phyloP scores from a whole-genome alignment of 1,284 basidiomycete genomes.

The Laetiporus sulphureus region DNA sequence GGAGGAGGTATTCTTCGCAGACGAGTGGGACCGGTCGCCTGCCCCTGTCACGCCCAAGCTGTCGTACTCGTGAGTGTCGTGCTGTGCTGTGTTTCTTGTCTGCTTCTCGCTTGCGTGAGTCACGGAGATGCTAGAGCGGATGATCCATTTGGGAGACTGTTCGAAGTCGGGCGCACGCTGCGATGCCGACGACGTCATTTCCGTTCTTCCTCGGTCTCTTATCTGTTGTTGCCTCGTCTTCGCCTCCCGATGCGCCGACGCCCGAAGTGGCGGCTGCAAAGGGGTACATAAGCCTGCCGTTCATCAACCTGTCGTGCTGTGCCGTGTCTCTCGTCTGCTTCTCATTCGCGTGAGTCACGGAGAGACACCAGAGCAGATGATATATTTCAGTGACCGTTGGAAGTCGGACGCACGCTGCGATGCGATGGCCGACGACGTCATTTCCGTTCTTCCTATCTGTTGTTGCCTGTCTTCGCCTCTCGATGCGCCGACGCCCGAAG shows the following conservation, averaged over 20 bases:
- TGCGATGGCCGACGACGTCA: neutral
- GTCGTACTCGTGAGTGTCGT: slow-evolving; percentile 29
- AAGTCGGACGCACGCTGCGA: neutral
- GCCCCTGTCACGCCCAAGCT: slow-evolving; percentile 29
- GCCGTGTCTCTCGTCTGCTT: neutral
- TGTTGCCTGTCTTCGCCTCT: neutral
- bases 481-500: no score
- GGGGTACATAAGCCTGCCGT: no score
- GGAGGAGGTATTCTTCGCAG: slow-evolving; percentile 48
- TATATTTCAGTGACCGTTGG: neutral
- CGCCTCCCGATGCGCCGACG: neutral
- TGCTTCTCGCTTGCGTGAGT: neutral
- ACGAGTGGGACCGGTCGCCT: slow-evolving; percentile 60
- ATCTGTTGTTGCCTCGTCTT: neutral
- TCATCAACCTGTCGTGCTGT: slow-evolving; percentile 22
- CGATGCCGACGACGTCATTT: neutral
- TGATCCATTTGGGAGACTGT: neutral
- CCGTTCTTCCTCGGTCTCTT: neutral
- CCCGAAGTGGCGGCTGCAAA: no score
- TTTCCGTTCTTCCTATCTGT: neutral
- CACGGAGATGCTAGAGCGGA: neutral
- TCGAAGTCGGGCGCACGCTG: neutral
- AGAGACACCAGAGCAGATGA: neutral
- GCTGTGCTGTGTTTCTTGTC: neutral
- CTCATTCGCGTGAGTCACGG: neutral